phyloP scores from a whole-genome alignment of 345 rosid genomes.

The Euclidium syriacum region DNA sequence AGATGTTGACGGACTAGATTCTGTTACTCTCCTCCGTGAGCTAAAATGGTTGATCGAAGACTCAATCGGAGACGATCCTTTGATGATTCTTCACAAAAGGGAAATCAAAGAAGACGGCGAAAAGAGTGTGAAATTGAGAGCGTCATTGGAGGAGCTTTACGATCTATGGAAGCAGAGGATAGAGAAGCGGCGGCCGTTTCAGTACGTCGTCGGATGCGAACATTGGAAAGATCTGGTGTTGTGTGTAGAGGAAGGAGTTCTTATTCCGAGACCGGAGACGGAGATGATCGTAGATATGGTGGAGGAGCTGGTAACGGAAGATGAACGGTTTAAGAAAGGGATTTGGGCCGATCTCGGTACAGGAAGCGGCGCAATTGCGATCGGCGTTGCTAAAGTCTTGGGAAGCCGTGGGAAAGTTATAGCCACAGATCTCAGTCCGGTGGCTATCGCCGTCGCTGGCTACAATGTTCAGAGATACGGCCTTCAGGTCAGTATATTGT shows the following conservation, averaged over 20 bases:
- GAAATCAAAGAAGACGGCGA: neutral
- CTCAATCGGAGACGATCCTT: conserved; percentile 40
- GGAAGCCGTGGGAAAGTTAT: conserved; percentile 47
- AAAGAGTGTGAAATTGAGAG: conserved; percentile 34
- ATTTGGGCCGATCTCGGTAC: conserved; percentile 92
- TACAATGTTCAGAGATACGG: conserved; percentile 63
- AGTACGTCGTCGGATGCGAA: conserved; percentile 87
- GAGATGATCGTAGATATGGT: conserved; percentile 71
- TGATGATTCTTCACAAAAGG: conserved; percentile 18
- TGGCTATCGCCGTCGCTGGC: conserved; percentile 55
- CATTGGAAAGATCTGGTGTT: conserved; percentile 91
- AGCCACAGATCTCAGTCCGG: conserved; percentile 73
- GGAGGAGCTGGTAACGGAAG: conserved; percentile 31
- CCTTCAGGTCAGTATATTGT: conserved; percentile 46
- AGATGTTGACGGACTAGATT: conserved; percentile 58
- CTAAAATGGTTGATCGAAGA: conserved; percentile 83
- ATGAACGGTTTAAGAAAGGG: conserved; percentile 37
- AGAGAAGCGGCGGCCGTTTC: conserved; percentile 80
- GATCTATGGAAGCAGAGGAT: conserved; percentile 72
- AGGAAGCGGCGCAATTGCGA: conserved; percentile 84
- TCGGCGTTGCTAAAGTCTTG: conserved; percentile 53
- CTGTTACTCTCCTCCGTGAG: conserved; percentile 55
- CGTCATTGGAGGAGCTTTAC: conserved; percentile 54
- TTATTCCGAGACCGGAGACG: conserved; percentile 95
- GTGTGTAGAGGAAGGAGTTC: conserved; percentile 81